Evolutionary conservation across 768 basidiomycete species (phyloP).

Genomic region (Phlegmacium glaucopus): DNA sequence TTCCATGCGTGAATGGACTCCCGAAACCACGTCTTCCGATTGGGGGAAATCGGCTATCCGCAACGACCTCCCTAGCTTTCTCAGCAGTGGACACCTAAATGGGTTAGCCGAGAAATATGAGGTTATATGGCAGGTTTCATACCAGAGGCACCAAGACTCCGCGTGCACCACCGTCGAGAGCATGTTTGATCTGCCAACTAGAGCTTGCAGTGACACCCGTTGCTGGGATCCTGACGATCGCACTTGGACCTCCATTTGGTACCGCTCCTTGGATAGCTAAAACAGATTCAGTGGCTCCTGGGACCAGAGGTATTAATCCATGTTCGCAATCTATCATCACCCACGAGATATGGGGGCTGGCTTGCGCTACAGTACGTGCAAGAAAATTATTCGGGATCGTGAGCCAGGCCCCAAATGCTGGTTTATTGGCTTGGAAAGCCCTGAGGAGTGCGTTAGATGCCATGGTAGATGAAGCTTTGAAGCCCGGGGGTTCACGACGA

Average conservation of each 20-base stretch:
- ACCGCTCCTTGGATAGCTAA: conserved; percentile 49
- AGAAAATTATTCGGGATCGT: conserved; percentile 56
- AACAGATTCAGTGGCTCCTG: conserved; percentile 53
- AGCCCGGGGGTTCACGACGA: too few species aligned
- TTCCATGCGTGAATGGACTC: conserved; percentile 55
- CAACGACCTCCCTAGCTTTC: conserved; percentile 54
- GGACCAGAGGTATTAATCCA: conserved; percentile 52
- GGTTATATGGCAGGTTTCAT: conserved; percentile 4
- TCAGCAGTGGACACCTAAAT: conserved; percentile 51
- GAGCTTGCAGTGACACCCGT: conserved; percentile 55
- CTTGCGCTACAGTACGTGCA: conserved; percentile 55
- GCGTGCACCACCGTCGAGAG: conserved; percentile 62
- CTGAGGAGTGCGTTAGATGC: conserved; percentile 50
- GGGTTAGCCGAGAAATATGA: not conserved
- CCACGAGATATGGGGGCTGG: conserved; percentile 58
- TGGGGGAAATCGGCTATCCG: conserved; percentile 62
- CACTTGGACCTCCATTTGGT: conserved; percentile 43
- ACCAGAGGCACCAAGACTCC: conserved; percentile 72
- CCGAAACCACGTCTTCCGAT: conserved; percentile 62
- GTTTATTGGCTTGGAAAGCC: conserved; percentile 50
- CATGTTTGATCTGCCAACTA: conserved; percentile 71
- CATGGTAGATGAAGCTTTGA: conserved; percentile 35
- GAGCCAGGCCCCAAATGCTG: conserved; percentile 68
- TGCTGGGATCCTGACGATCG: conserved; percentile 60
- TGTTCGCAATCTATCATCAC: conserved; percentile 69